Percentiles rank a stretch among this genome's conserved stretches.
These are phyloP conservation scores for Daldinia loculata DNA, from an alignment of 495 filamentous ascomycete genomes.

Conservation along the genomic window DNA sequence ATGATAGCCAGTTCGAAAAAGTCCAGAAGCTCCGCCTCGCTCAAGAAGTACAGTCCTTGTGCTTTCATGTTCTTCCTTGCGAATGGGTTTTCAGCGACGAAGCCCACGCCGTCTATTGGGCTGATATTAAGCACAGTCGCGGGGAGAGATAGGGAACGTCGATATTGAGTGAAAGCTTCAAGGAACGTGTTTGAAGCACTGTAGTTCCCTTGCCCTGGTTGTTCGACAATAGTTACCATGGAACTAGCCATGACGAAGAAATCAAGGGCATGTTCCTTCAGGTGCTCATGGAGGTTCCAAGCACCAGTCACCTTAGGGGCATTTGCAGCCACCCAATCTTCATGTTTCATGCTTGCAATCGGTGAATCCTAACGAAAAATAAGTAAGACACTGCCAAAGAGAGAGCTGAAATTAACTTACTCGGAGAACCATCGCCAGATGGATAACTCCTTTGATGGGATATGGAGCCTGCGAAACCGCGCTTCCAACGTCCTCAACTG, in stretches of 20 bases:
- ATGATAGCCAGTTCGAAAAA: slow-evolving; percentile 18
- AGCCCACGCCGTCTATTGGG: slow-evolving; percentile 46
- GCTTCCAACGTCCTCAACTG: background rate
- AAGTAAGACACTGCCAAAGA: background rate
- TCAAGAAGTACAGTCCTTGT: slow-evolving; percentile 4
- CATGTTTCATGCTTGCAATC: slow-evolving; percentile 46
- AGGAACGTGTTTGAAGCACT: slow-evolving; percentile 46
- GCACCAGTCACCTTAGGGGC: slow-evolving; percentile 54
- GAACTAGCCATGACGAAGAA: slow-evolving; percentile 48
- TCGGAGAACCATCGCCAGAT: slow-evolving; percentile 50
- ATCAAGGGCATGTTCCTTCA: slow-evolving; percentile 25
- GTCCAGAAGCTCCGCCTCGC: slow-evolving; percentile 22
- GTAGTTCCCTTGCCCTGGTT: slow-evolving; percentile 49
- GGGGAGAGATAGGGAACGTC: slow-evolving; percentile 37
- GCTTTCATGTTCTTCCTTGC: background rate
- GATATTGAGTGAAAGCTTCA: slow-evolving; percentile 51
- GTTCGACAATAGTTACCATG: slow-evolving; percentile 37
- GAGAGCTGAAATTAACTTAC: background rate
- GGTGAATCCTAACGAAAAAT: background rate
- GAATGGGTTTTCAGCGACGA: slow-evolving; percentile 21
- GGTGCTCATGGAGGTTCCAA: slow-evolving; percentile 42
- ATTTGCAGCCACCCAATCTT: slow-evolving; percentile 45
- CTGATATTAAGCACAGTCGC: slow-evolving; percentile 49
- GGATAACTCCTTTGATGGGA: slow-evolving; percentile 43
- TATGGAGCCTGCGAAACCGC: background rate